phyloP scores from a whole-genome alignment of 148 eudicot genomes.

The Hydrangea macrophylla region DNA sequence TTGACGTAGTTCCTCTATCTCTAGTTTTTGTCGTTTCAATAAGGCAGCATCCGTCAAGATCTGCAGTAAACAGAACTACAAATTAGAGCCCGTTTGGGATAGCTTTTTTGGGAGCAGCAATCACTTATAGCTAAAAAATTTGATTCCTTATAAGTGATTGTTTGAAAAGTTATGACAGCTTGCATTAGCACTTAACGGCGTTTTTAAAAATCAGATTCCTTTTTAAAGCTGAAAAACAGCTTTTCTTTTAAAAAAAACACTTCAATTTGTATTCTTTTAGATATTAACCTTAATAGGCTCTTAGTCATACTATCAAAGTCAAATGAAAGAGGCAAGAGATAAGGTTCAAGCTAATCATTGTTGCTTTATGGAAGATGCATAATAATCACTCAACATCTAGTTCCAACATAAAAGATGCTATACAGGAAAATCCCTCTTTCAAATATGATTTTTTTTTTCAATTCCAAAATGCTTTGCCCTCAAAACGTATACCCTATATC shows the following conservation, averaged over 20 bases:
- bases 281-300: no score
- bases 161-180: no score
- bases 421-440: background rate
- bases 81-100: no score
- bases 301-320: conserved; percentile 1
- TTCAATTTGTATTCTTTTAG: no score
- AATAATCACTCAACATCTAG: background rate
- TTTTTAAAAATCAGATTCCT: no score
- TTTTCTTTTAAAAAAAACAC: no score
- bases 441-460: background rate
- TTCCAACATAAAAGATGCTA: background rate
- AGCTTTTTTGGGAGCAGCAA: no score
- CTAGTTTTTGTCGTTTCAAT: conserved; percentile 82
- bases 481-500: background rate
- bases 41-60: conserved; percentile 96
- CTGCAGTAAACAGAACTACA: conserved; percentile 31
- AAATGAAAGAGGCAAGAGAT: background rate
- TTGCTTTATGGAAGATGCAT: background rate
- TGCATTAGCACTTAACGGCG: no score
- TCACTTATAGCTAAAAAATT: no score
- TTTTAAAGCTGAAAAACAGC: no score
- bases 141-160: no score
- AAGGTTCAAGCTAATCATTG: conserved; percentile 11
- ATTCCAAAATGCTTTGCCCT: no score
- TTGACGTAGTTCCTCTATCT: conserved; percentile 78